These are phyloP conservation scores for Fusarium sp. DNA, from an alignment of 2,329 filamentous ascomycete genomes.

Conservation along the genomic window DNA sequence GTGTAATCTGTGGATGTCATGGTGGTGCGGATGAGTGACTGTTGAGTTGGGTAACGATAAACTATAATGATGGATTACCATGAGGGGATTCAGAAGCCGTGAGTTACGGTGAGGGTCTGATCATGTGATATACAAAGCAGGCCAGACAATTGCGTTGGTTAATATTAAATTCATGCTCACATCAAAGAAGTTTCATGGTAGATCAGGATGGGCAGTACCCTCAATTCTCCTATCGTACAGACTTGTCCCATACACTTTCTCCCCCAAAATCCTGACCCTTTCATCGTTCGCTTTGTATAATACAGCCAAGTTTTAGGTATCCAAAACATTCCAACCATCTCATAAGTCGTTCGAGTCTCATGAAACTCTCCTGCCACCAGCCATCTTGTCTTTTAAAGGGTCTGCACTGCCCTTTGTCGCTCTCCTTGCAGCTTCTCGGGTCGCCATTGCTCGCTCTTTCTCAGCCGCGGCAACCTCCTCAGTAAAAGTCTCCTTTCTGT, in stretches of 20 bases:
- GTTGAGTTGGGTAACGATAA: background rate
- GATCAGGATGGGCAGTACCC: slow-evolving; percentile 10
- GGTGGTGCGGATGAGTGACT: slow-evolving; percentile 5
- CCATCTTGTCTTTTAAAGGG: slow-evolving; percentile 22
- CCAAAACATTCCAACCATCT: slow-evolving; percentile 22
- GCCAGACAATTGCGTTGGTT: background rate
- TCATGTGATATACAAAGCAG: slow-evolving; percentile 42
- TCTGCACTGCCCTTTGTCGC: slow-evolving; percentile 16
- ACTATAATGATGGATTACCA: background rate
- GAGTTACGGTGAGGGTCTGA: slow-evolving; percentile 35
- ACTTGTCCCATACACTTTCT: slow-evolving; percentile 12
- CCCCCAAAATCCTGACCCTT: slow-evolving; percentile 12
- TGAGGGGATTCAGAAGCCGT: slow-evolving; percentile 24
- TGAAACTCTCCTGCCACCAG: slow-evolving; percentile 3
- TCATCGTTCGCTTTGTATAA: slow-evolving; percentile 30
- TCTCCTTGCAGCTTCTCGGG: slow-evolving; percentile 4
- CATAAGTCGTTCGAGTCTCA: slow-evolving; percentile 2
- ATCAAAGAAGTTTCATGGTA: slow-evolving; percentile 5
- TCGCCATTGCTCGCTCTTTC: slow-evolving; percentile 9
- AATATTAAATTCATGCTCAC: background rate
- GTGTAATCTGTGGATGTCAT: slow-evolving; percentile 57
- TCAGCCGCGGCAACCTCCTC: slow-evolving; percentile 26
- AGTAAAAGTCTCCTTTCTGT: slow-evolving; percentile 7
- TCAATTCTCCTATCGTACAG: slow-evolving; percentile 33
- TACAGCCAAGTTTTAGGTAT: slow-evolving; percentile 32